phyloP scores from a whole-genome alignment of 140 eudicot species.

The Cichorium intybus region DNA sequence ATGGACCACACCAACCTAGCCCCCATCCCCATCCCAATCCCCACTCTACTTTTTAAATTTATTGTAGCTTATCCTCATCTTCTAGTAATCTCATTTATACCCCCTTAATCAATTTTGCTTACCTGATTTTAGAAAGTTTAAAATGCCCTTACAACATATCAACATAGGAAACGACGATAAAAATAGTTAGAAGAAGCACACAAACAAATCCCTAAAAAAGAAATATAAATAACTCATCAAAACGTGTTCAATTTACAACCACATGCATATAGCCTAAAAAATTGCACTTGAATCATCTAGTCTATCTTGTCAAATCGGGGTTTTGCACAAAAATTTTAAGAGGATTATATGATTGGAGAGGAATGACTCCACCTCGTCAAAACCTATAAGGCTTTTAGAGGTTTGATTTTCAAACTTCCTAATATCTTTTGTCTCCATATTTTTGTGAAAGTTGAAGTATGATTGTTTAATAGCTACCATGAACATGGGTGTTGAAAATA shows the following conservation, averaged over 20 bases:
- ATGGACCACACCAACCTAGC: conserved; percentile 25
- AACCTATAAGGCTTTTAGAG: background rate
- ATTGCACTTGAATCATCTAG: background rate
- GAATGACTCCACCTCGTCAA: background rate
- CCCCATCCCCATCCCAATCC: conserved; percentile 19
- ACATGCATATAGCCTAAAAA: background rate
- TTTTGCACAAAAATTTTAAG: background rate
- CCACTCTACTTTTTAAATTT: conserved; percentile 35
- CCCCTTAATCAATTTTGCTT: background rate
- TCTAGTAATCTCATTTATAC: background rate
- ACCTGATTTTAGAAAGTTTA: background rate
- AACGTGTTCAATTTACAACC: background rate
- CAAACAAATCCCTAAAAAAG: background rate
- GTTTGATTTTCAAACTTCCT: conserved; percentile 29
- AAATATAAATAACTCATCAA: background rate
- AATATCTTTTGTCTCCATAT: conserved; percentile 26
- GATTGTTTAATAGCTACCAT: conserved; percentile 14
- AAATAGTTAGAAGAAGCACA: background rate
- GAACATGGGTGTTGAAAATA: conserved; percentile 26
- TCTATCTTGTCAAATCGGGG: background rate
- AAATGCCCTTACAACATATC: background rate
- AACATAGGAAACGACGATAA: background rate
- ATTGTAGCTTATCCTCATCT: conserved; percentile 17
- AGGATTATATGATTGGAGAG: background rate
- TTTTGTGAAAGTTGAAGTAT: conserved; percentile 26